Base-by-base conservation (phyloP, 2,329 filamentous ascomycete species). In the Pseudopithomyces chartarum region DNA sequence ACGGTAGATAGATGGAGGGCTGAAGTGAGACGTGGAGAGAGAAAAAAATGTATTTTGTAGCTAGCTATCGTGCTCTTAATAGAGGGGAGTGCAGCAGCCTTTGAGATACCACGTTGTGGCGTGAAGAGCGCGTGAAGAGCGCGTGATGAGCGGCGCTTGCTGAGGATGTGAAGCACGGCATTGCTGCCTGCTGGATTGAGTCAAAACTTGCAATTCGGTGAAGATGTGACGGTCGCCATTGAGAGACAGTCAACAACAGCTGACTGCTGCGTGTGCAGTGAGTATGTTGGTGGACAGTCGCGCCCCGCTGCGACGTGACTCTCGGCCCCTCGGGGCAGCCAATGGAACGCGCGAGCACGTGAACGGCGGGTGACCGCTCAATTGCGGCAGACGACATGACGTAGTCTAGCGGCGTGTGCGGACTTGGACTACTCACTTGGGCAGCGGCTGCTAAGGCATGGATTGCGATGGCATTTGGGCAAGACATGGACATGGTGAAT, bases 101-200 rank as follows among this genome's bases (percentile, higher is more conserved):
- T 23, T 22, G 47, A 20, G 42, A 50, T n/a, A 38, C 47, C 34
- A 50, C 47, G 7, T 1, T 8, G 34, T 32, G 47, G 34, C 47
- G 34, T n/a, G n/a, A n/a, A n/a, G n/a, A n/a, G n/a, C 5, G 26
- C 26, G 26, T 42, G 36, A 33, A 17, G 48, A 22, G 38, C 48
- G 38, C 38, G 48, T 51, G 48, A 51, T 19, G 19, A 29, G 17
- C 15, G 11, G 26, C n/a, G 22, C 36, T 34, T 17, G n/a, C 3
- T 10, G n/a, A 33, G 23, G 15, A 51, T 42, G 38, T 51, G 38
- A 51, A 51, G 48, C 48, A 51, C 48, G 32, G 38, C 48, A 23
- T 51, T 11, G 26, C 20, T 12, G 48, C 48, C 38, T 43, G 26
- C n/a, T 23, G 17, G 11, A 20, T 26, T 33, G 8, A 42, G 38